A percentile compares a stretch with the other conserved stretches of the same genome.
These are phyloP conservation scores for Prunus salicina DNA, from an alignment of 306 rosid genomes.

Conservation along the genomic window DNA sequence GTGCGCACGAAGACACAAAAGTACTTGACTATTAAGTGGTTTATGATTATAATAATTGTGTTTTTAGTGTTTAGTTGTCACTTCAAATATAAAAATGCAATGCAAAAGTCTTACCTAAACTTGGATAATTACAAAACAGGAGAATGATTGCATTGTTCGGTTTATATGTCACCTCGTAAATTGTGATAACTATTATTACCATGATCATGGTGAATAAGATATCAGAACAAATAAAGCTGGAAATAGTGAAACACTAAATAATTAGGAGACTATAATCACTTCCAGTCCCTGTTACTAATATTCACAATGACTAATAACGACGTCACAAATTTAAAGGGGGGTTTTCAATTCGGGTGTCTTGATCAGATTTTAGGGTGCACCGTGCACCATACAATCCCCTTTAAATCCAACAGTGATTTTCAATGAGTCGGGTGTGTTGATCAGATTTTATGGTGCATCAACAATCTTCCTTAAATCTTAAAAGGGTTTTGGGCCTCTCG, in stretches of 20 bases:
- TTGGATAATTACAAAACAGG: not conserved
- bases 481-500: not conserved
- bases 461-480: not conserved
- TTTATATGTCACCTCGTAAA: conserved; percentile 28
- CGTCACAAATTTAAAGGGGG: too few relatives aligned
- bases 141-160: conserved; percentile 26
- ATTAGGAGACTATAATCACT: not conserved
- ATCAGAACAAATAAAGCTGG: conserved; percentile 27
- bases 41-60: not conserved
- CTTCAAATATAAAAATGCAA: not conserved
- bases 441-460: not conserved
- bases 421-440: too few relatives aligned
- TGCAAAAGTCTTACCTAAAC: not conserved
- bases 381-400: too few relatives aligned
- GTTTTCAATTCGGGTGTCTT: too few relatives aligned
- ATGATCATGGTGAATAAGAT: conserved; percentile 21
- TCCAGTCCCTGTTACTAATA: not conserved
- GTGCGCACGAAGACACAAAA: not conserved
- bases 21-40: conserved; percentile 1
- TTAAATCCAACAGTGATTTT: too few relatives aligned
- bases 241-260: conserved; percentile 10
- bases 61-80: not conserved
- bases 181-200: conserved; percentile 24
- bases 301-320: not conserved
- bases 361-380: too few relatives aligned